phyloP scores from a whole-genome alignment of 2,329 filamentous ascomycete species.

The Aureobasidium sp. region DNA sequence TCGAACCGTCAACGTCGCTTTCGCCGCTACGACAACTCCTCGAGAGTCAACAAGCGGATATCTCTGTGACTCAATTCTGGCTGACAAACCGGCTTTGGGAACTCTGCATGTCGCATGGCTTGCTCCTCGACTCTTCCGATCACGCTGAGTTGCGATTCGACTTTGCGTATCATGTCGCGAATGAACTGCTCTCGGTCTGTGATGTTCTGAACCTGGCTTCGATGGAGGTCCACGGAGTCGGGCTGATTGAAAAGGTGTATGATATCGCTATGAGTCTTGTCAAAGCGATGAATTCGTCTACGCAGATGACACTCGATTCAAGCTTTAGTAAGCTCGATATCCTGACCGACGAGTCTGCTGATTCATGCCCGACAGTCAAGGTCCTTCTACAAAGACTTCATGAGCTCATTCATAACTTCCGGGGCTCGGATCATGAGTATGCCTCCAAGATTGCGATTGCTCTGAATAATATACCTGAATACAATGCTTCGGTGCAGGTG shows the following conservation, averaged over 20 bases:
- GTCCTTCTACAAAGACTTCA: background rate
- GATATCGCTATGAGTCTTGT: constrained; percentile 29
- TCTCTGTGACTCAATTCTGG: constrained; percentile 39
- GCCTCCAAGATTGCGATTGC: background rate
- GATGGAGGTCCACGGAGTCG: constrained; percentile 39
- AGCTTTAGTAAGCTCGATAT: background rate
- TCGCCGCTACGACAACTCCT: constrained; percentile 21
- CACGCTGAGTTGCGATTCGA: constrained; percentile 32
- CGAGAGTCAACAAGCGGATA: constrained; percentile 38
- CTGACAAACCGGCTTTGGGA: constrained; percentile 38
- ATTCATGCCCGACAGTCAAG: background rate
- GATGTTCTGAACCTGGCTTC: constrained; percentile 24
- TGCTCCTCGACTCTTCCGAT: constrained; percentile 31
- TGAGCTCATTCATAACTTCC: background rate
- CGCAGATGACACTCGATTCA: constrained; percentile 18
- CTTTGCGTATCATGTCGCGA: constrained; percentile 26
- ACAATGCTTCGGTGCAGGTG: background rate
- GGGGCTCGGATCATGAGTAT: constrained; percentile 4
- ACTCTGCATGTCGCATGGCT: constrained; percentile 35
- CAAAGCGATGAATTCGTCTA: constrained; percentile 21
- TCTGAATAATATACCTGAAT: background rate
- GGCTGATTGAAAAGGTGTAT: constrained; percentile 34
- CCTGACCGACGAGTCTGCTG: background rate
- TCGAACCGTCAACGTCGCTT: constrained; percentile 29
- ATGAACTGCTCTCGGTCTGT: background rate